Base-by-base conservation (phyloP, 352 stramenopile genomes). In the Phytopythium boreale region DNA sequence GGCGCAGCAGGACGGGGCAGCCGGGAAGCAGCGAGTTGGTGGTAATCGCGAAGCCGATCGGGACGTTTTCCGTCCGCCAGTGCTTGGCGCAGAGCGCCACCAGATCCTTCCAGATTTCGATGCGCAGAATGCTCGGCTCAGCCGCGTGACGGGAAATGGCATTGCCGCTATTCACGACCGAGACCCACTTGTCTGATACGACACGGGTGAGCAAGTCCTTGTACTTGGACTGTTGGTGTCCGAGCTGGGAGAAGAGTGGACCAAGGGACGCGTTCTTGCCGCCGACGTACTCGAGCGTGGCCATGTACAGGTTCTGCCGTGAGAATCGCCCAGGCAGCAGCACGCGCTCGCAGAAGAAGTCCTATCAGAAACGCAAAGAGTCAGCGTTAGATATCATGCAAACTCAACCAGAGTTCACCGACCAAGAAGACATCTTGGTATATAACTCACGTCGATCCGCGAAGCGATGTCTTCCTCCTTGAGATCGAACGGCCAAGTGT, bases 81-180 rank as follows among this genome's bases (percentile, higher is more conserved):
- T 89, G 76, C 67, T 90, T 89, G 7, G 76, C 86, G 53, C 84
- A 93, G 20, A 90, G 65, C 4, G 82, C 74, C 34, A 92, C 76
- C 17, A 92, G 73, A 14, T 76, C 73, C 46, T 87, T 85, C 83
- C 83, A 92, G 9, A 89, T 73, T 8, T 63, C 37, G 51, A 90
- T 80, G 19, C 83, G 83, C 37, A 79, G 43, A 1, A 77, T 34
- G 59, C 61, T 73, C 1, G 74, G 71, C 0, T 75, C 31, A 36
- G 61, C 66, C 24, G 60, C 69, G 59, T 49, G 70, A 11, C 72
- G 59, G n/a, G 67, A 43, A 44, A 36, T 64, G 26, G 61, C 56
- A 31, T 31, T 56, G 50, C 49, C 56, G 31, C 55, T 64, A 55
- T 71, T 70, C 2, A 71, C 62, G 5, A 24, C 19, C 31, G 52